Conservation (phyloP, 176 grass and related monocot species). For the Saccharum officinarum region DNA sequence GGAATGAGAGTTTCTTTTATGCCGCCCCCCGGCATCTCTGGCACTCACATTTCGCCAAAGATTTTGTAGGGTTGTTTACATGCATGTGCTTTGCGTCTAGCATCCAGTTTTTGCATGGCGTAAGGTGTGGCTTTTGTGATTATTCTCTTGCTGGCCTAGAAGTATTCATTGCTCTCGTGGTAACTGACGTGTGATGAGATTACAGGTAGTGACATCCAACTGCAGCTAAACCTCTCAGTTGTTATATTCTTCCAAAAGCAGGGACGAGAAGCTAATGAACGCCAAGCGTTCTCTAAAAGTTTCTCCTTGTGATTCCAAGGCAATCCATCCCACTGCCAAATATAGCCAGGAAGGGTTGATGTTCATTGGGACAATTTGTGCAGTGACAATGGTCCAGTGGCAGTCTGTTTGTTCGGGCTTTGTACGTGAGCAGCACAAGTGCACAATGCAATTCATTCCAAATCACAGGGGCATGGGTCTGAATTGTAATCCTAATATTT, state of each 20-base stretch:
- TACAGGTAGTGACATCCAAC: neutral
- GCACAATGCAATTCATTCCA: too few relatives aligned
- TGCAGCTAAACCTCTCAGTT: neutral
- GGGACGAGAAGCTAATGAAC: neutral
- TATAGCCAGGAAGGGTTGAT: neutral
- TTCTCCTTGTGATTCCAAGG: neutral
- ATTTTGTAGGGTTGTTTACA: constrained; percentile 28
- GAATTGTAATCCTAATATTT: too few relatives aligned
- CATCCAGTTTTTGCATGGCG: neutral
- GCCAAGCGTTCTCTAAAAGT: neutral
- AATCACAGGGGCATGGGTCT: too few relatives aligned
- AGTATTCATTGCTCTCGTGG: neutral
- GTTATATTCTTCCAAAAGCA: neutral
- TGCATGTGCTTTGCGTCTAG: neutral
- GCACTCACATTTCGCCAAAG: constrained; percentile 18
- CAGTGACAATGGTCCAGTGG: neutral
- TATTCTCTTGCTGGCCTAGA: neutral
- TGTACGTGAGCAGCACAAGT: too few relatives aligned
- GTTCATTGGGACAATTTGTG: neutral
- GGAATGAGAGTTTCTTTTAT: constrained; percentile 3
- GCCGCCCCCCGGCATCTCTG: constrained; percentile 22
- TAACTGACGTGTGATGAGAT: neutral
- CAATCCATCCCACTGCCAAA: neutral
- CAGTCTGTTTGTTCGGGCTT: too few relatives aligned
- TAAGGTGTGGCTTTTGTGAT: constrained; percentile 11